Conservation (phyloP, 768 basidiomycete genomes). For the Macrolepiota dolichaula region DNA sequence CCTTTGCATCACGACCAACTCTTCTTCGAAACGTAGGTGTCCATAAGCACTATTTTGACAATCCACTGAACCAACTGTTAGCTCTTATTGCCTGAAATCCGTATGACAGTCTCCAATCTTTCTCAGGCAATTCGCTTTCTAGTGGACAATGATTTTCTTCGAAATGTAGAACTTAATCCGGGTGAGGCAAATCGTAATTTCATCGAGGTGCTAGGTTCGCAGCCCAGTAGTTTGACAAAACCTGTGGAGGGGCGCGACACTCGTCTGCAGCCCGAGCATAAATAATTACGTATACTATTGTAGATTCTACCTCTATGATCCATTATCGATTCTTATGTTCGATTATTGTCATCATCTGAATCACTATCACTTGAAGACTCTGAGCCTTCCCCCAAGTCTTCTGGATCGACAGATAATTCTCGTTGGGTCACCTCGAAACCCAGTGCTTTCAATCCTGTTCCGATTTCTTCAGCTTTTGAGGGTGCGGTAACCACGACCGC, state of each 20-base stretch:
- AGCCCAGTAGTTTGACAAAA: background rate
- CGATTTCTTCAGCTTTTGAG: constrained; percentile 71
- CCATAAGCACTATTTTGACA: background rate
- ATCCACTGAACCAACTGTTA: constrained; percentile 24
- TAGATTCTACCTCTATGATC: background rate
- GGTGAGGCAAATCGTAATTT: constrained; percentile 66
- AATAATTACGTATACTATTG: constrained; percentile 2
- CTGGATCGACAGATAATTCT: constrained; percentile 57
- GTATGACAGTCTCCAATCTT: constrained; percentile 84
- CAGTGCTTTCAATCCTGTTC: constrained; percentile 51
- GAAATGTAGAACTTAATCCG: constrained; percentile 73
- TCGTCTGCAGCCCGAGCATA: background rate
- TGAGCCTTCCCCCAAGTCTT: constrained; percentile 41
- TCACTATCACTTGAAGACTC: constrained; percentile 28
- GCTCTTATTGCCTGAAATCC: constrained; percentile 84
- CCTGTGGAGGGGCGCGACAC: background rate
- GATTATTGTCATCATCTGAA: constrained; percentile 3
- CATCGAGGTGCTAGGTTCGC: constrained; percentile 52
- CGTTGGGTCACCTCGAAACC: constrained; percentile 82
- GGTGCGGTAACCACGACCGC: constrained; percentile 83
- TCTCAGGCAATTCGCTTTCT: constrained; percentile 91
- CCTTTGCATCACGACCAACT: constrained; percentile 64
- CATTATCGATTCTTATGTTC: background rate
- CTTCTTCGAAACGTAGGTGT: constrained; percentile 74
- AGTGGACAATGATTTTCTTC: constrained; percentile 85